These are phyloP conservation scores for Aspergillus costaricaensis DNA, from an alignment of 2,329 filamentous ascomycete genomes.

Conservation along the genomic window DNA sequence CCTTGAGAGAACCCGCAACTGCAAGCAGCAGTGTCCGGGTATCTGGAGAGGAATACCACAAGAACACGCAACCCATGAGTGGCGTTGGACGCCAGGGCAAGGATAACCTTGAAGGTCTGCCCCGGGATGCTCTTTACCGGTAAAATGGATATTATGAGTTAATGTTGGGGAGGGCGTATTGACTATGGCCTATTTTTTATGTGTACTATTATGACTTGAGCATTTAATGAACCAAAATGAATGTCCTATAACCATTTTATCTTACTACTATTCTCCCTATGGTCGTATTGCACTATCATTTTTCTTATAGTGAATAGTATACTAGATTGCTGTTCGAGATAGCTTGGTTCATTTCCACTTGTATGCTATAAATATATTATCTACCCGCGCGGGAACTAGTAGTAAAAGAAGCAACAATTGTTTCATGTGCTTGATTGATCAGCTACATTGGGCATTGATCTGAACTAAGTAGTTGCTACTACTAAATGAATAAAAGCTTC, in stretches of 20 bases:
- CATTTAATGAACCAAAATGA: slow-evolving; percentile 2
- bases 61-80: slow-evolving; percentile 47
- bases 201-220: slow-evolving; percentile 11
- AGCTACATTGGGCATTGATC: too few species aligned
- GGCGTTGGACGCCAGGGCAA: slow-evolving; percentile 63
- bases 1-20: slow-evolving; percentile 62
- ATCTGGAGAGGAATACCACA: slow-evolving; percentile 56
- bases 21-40: slow-evolving; percentile 55
- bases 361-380: too few species aligned
- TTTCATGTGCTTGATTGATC: too few species aligned
- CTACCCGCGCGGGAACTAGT: too few species aligned
- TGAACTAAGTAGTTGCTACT: too few species aligned
- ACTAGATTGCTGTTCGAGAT: neutral
- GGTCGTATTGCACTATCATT: too few species aligned
- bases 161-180: slow-evolving; percentile 3
- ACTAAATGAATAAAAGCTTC: too few species aligned
- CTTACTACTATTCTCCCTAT: too few species aligned
- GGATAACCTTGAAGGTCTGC: slow-evolving; percentile 58
- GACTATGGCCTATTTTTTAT: neutral
- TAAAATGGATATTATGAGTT: slow-evolving; percentile 31
- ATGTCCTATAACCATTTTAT: neutral
- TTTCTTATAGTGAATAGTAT: too few species aligned
- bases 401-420: too few species aligned
- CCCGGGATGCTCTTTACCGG: slow-evolving; percentile 61
- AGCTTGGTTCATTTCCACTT: too few species aligned